Evolutionary conservation across 2,329 filamentous ascomycete genomes (phyloP), one percentile per base, ranked within the genome.

Genomic region (Fusarium sp.): DNA sequence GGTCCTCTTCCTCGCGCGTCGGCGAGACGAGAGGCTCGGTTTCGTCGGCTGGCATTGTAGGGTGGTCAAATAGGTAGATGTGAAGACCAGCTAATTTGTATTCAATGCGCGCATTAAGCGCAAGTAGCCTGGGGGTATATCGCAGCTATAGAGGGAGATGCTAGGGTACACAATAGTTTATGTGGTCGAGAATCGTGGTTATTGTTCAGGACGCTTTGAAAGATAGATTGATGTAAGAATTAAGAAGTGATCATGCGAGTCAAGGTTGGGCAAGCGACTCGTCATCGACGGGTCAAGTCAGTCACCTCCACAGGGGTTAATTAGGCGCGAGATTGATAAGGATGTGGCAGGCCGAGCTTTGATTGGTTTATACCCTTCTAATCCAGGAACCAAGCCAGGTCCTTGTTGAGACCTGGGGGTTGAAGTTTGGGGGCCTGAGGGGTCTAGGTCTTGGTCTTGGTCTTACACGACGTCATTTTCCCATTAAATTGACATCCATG

Each of bases 31-130:
- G 77, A 37, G 83, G 83, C 23, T 82, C 79, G 63, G 77, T 78
- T 74, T 85, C 84, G 55, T 80, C 74, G 54, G 80, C 77, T 28
- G 84, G 73, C 84, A 86, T 86, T 62, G 49, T 74, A 57, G 41
- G 50, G 33, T 52, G 55, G 44, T 62, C 34, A 59, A 68, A 33
- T 57, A 82, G 37, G 47, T 41, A 82, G 40, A 53, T 41, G 51
- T 77, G 78, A 50, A 77, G 76, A 15, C 64, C 44, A 61, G 55
- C 54, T 73, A 65, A 37, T 46, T 16, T 16, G 38, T 18, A 38
- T 50, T 30, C 42, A 28, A 26, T 30, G 45, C 49, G 65, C 65
- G 60, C 69, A 65, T 64, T 12, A 34, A 40, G 67, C 58, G 67
- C 57, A 47, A 40, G 50, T 51, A 40, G 20, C 33, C 34, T 18